phyloP scores from a whole-genome alignment of 352 stramenopile genomes.

The Globisporangium heterothallicum region DNA sequence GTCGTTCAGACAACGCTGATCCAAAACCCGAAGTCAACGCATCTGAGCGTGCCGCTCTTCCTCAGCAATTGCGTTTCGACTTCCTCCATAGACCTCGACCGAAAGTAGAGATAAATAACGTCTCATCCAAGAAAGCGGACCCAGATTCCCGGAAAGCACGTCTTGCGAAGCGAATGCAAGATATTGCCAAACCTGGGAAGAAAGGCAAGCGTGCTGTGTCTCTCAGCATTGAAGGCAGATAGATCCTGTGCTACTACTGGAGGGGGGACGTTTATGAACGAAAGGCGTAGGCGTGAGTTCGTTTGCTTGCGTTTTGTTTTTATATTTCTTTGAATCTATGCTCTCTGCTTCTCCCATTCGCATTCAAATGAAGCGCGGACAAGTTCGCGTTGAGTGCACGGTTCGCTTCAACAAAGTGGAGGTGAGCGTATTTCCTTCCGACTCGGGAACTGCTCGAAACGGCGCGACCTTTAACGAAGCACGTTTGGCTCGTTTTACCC shows the following conservation, averaged over 20 bases:
- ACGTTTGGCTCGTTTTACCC: background rate
- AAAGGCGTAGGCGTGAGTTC: background rate
- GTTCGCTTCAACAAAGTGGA: too few relatives aligned
- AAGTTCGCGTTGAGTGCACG: background rate
- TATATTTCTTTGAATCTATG: conserved; percentile 1
- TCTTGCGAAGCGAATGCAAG: conserved; percentile 83
- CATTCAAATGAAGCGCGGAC: background rate
- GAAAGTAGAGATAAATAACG: conserved; percentile 69
- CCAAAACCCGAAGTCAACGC: conserved; percentile 29
- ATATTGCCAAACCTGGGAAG: conserved; percentile 72
- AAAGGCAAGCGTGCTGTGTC: conserved; percentile 70
- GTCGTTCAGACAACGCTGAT: conserved; percentile 21
- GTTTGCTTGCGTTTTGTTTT: conserved; percentile 4
- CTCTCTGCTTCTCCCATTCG: background rate
- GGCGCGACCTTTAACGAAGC: conserved; percentile 4
- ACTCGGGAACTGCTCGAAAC: conserved; percentile 3
- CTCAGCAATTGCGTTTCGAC: conserved; percentile 73
- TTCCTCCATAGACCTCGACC: conserved; percentile 79
- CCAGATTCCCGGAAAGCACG: conserved; percentile 75
- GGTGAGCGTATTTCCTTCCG: too few relatives aligned
- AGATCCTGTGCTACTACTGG: conserved; percentile 13
- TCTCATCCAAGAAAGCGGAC: conserved; percentile 58
- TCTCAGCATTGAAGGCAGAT: conserved; percentile 82
- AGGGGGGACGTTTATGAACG: background rate
- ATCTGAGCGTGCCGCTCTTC: conserved; percentile 66